phyloP scores from a whole-genome alignment of 2,329 filamentous ascomycete genomes.

The Blastomyces parvus region DNA sequence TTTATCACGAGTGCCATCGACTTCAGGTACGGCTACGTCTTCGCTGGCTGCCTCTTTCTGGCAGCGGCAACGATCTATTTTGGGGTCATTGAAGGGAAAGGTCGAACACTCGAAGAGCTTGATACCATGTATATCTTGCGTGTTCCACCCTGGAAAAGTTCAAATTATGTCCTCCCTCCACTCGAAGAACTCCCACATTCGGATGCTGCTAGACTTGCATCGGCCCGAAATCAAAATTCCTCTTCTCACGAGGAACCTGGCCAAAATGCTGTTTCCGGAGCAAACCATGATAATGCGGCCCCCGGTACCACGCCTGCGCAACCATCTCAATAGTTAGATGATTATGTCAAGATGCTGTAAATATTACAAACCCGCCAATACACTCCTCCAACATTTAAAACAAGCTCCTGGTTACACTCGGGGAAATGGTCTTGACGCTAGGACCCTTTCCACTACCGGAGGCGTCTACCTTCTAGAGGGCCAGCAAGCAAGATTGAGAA shows the following conservation, averaged over 20 bases:
- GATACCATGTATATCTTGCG: slow-evolving; percentile 65
- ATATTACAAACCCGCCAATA: not conserved
- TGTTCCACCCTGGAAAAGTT: slow-evolving; percentile 55
- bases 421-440: not conserved
- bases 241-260: not conserved
- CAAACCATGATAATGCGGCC: not conserved
- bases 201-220: not conserved
- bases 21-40: slow-evolving; percentile 69
- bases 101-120: slow-evolving; percentile 66
- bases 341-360: not conserved
- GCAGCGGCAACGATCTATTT: slow-evolving; percentile 62
- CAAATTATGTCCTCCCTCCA: slow-evolving; percentile 37
- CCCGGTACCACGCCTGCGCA: not conserved
- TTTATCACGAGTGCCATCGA: slow-evolving; percentile 66
- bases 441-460: not conserved
- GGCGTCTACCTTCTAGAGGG: not conserved
- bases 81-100: slow-evolving; percentile 66
- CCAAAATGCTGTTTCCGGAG: not conserved
- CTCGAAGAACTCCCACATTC: slow-evolving; percentile 10
- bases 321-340: not conserved
- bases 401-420: too few species aligned
- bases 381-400: not conserved
- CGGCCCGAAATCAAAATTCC: not conserved
- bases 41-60: slow-evolving; percentile 60
- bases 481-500: not conserved